phyloP scores from a whole-genome alignment of 148 eudicot species.

The Simmondsia chinensis region DNA sequence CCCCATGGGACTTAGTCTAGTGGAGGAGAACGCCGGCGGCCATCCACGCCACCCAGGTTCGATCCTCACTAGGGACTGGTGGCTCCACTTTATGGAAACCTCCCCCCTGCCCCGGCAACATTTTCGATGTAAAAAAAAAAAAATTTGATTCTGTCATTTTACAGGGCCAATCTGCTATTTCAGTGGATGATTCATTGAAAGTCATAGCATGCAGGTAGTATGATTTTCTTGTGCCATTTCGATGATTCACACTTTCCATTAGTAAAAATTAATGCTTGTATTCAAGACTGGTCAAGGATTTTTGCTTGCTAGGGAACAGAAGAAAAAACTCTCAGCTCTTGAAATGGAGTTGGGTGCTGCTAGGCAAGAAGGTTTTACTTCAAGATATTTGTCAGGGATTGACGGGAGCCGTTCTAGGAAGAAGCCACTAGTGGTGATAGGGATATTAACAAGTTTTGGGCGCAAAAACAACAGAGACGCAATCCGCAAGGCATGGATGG shows the following conservation, averaged over 20 bases:
- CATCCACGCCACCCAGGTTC: too few relatives aligned
- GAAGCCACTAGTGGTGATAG: slow-evolving; percentile 56
- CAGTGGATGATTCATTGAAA: slow-evolving; percentile 75
- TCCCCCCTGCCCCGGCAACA: neutral
- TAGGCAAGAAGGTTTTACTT: slow-evolving; percentile 53
- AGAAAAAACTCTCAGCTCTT: slow-evolving; percentile 60
- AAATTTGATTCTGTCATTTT: too few relatives aligned
- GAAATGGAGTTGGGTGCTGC: slow-evolving; percentile 74
- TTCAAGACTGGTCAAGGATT: neutral
- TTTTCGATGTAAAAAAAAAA: neutral
- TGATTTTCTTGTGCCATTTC: neutral
- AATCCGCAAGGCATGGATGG: slow-evolving; percentile 87
- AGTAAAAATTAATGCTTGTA: neutral
- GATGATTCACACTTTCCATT: neutral
- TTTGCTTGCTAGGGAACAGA: slow-evolving; percentile 60
- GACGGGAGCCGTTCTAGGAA: slow-evolving; percentile 28
- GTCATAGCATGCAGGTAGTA: slow-evolving; percentile 75
- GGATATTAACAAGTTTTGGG: slow-evolving; percentile 71
- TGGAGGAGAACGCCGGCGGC: too few relatives aligned
- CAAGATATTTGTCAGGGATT: slow-evolving; percentile 24
- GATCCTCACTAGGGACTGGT: too few relatives aligned
- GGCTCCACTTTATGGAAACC: neutral
- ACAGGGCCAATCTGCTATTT: slow-evolving; percentile 28
- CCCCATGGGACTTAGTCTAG: too few relatives aligned
- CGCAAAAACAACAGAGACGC: slow-evolving; percentile 77